Conservation (phyloP, 2,329 filamentous ascomycete species). For the Zymoseptoria brevis region DNA sequence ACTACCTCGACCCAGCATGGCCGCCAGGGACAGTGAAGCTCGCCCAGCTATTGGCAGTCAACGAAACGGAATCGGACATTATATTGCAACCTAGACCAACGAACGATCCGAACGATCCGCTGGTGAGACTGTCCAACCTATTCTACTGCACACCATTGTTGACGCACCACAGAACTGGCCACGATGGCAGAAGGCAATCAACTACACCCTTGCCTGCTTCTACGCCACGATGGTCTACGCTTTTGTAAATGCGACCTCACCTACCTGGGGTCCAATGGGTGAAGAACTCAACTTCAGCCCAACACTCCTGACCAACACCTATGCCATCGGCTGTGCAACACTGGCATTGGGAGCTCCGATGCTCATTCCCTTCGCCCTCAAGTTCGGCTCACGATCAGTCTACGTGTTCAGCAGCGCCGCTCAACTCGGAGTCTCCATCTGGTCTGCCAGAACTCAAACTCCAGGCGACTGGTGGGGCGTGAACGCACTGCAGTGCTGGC, state of each 20-base stretch:
- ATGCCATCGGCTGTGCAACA: slow-evolving; percentile 40
- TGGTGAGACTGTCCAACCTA: slow-evolving; percentile 19
- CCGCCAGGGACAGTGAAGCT: slow-evolving; percentile 23
- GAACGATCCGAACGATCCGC: slow-evolving; percentile 32
- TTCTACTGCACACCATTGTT: slow-evolving; percentile 2
- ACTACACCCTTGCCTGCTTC: slow-evolving; percentile 36
- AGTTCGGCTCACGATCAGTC: slow-evolving; percentile 44
- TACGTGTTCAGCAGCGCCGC: slow-evolving; percentile 42
- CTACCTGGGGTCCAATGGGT: slow-evolving; percentile 38
- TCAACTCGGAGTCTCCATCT: slow-evolving; percentile 43
- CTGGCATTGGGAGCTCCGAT: slow-evolving; percentile 42
- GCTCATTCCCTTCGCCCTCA: slow-evolving; percentile 46
- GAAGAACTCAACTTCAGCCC: slow-evolving; percentile 38
- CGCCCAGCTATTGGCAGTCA: slow-evolving; percentile 14
- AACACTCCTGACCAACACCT: slow-evolving; percentile 38
- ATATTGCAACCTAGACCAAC: slow-evolving; percentile 34
- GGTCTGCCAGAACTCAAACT: slow-evolving; percentile 39
- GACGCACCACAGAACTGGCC: slow-evolving; percentile 36
- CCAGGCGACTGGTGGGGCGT: slow-evolving; percentile 37
- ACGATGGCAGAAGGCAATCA: slow-evolving; percentile 33
- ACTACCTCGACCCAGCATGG: slow-evolving; percentile 17
- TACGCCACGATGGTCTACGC: slow-evolving; percentile 39
- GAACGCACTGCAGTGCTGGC: slow-evolving; percentile 39
- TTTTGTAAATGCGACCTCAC: slow-evolving; percentile 35
- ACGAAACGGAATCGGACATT: slow-evolving; percentile 18